Percentiles rank a stretch among this genome's conserved stretches.
These are phyloP conservation scores for Parachaetomium inaequale DNA, from an alignment of 495 filamentous ascomycete species.

Conservation along the genomic window DNA sequence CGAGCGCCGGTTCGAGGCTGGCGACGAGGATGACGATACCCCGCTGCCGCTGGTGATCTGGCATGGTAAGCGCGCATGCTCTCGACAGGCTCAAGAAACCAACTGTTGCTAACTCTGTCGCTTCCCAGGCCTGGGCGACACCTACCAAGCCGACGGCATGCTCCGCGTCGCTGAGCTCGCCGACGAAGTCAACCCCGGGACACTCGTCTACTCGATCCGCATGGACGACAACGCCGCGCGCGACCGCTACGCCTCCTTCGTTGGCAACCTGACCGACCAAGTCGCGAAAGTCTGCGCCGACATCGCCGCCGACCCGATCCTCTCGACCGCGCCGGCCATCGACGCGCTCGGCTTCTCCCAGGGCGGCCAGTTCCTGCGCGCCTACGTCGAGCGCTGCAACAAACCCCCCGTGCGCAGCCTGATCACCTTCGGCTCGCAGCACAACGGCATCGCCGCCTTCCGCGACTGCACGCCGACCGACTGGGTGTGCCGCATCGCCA, in stretches of 20 bases:
- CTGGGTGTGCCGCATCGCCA: slow-evolving; percentile 74
- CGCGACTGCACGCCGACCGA: slow-evolving; percentile 59
- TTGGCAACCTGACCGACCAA: slow-evolving; percentile 85
- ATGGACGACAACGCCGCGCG: slow-evolving; percentile 60
- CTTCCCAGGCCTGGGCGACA: slow-evolving; percentile 52
- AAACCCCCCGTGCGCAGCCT: slow-evolving; percentile 72
- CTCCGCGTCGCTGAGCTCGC: slow-evolving; percentile 61
- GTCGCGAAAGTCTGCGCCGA: slow-evolving; percentile 74
- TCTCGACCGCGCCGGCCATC: slow-evolving; percentile 73
- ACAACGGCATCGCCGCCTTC: slow-evolving; percentile 89
- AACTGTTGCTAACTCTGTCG: background rate
- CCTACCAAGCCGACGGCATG: slow-evolving; percentile 73
- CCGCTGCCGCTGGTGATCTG: slow-evolving; percentile 88
- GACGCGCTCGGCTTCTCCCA: slow-evolving; percentile 95
- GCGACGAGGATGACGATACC: slow-evolving; percentile 47
- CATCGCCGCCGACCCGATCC: slow-evolving; percentile 70
- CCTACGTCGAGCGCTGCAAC: slow-evolving; percentile 90
- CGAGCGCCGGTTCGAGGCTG: slow-evolving; percentile 15
- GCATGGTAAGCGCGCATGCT: slow-evolving; percentile 62
- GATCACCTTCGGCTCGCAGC: slow-evolving; percentile 88
- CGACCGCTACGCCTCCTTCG: slow-evolving; percentile 81
- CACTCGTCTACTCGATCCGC: slow-evolving; percentile 75
- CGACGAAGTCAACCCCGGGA: slow-evolving; percentile 71
- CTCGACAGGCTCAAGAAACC: background rate
- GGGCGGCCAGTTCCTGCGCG: slow-evolving; percentile 92